Percentiles rank a stretch among this genome's conserved stretches.
Conservation (phyloP, 2,329 filamentous ascomycete genomes). For the Fusarium newnesense region DNA sequence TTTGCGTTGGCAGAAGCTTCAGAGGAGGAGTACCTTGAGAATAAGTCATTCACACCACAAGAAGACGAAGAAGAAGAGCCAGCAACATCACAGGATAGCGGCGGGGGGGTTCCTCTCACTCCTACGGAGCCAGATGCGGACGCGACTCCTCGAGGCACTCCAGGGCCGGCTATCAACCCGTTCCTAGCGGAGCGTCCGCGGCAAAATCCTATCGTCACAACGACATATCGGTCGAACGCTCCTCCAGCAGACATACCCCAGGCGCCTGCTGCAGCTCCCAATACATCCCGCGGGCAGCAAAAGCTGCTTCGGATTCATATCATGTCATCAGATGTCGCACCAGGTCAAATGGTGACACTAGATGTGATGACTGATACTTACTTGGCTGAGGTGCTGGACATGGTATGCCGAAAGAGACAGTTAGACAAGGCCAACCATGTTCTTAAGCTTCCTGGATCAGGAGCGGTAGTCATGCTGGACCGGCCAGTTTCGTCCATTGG, state of each 20-base stretch:
- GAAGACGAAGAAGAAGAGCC: conserved; percentile 62
- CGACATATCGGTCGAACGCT: conserved; percentile 65
- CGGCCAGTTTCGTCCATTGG: conserved; percentile 83
- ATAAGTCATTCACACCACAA: conserved; percentile 74
- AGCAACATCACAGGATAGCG: conserved; percentile 44
- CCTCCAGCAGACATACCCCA: conserved; percentile 67
- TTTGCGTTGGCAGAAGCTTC: conserved; percentile 82
- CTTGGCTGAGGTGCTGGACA: conserved; percentile 82
- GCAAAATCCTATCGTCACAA: conserved; percentile 70
- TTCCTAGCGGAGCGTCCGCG: conserved; percentile 52
- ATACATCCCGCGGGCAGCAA: conserved; percentile 68
- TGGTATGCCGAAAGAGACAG: conserved; percentile 79
- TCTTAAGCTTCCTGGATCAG: conserved; percentile 79
- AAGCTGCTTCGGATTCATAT: conserved; percentile 80
- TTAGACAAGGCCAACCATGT: conserved; percentile 84
- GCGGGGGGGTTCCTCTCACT: conserved; percentile 25
- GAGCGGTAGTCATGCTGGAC: conserved; percentile 79
- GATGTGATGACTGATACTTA: conserved; percentile 86
- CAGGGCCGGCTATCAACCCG: conserved; percentile 46
- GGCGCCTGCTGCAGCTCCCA: conserved; percentile 55
- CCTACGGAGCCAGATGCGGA: conserved; percentile 48
- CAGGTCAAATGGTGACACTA: conserved; percentile 78
- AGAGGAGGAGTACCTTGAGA: conserved; percentile 73
- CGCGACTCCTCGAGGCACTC: conserved; percentile 41
- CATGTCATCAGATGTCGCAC: conserved; percentile 73